Base-by-base conservation (phyloP, 192 early-diverging fungal genomes). In the Helicostylum pulchrum region DNA sequence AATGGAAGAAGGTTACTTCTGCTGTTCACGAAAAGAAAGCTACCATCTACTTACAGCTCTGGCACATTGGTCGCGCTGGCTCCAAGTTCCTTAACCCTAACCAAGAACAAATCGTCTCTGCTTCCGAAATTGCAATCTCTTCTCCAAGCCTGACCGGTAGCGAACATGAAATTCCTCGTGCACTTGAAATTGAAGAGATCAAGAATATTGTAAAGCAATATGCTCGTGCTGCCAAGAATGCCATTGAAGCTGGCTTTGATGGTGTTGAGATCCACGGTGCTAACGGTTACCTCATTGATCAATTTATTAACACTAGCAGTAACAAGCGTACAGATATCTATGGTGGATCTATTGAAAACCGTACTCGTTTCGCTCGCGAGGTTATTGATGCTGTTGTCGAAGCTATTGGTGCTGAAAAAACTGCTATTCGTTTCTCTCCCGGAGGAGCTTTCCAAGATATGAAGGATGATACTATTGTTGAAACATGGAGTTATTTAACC, bases 231-330 rank as follows among this genome's bases (percentile, higher is more conserved):
- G 88, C 94, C 0, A 67, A 65, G 32, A 82, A 87, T 42, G 90
- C 95, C 0, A 72, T 83, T 30, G 75, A 78, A 48, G 93, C 94
- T 12, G 92, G 92, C 1, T 91, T 94, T 69, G 92, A 96, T 58
- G 87, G 87, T 21, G 73, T 96, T 26, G 96, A 98, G 72, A 78
- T 98, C 23, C 94, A 96, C 56, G 84, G 74, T 56, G 94, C 96
- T 0, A 91, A 98, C 71, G 96, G 96, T 7, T 98, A 95, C 71
- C 77, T 98, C 46, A 63, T 92, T 49, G 78, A 90, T 73, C 79
- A 88, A 71, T 94, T 96, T 66, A 62, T 94, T 19, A 87, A 85
- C 20, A 85, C 88, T 4, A 53, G 88, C 19, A 78, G 85, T 53
- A 96, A 98, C 77, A 61, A 84, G 20, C 88, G 96, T 64, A 94